Conservation (phyloP, 169 alveolate genomes). For the Plasmodium gonderi region DNA sequence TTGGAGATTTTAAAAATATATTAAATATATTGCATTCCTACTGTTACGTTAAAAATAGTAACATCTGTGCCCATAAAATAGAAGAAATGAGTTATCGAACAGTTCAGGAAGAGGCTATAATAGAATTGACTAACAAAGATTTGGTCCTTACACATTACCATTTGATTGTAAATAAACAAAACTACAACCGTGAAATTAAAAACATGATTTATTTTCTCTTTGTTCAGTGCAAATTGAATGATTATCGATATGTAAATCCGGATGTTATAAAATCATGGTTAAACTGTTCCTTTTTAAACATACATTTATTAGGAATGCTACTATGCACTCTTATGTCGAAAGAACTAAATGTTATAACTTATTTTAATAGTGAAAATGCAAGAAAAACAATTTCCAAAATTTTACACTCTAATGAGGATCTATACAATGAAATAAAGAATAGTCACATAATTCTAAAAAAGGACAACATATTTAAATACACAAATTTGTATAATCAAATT, state of each 20-base stretch:
- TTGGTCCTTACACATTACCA: constrained; percentile 1
- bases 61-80: background rate
- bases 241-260: constrained; percentile 31
- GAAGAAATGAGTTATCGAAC: constrained; percentile 6
- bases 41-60: constrained; percentile 5
- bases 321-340: constrained; percentile 29
- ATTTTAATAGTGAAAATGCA: background rate
- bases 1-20: constrained; percentile 41
- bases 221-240: constrained; percentile 42
- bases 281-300: constrained; percentile 51
- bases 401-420: background rate
- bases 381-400: background rate
- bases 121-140: background rate
- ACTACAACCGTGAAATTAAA: constrained; percentile 13
- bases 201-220: constrained; percentile 51
- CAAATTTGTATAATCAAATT: constrained; percentile 40
- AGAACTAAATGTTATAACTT: constrained; percentile 30
- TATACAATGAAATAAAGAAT: background rate
- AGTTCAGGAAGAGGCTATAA: background rate
- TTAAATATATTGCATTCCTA: constrained; percentile 60
- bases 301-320: constrained; percentile 36
- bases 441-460: constrained; percentile 1
- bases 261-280: constrained; percentile 8
- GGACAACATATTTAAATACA: background rate
- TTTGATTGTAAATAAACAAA: constrained; percentile 25